These are phyloP conservation scores for Schrenkiella parvula DNA, from an alignment of 345 rosid genomes.

Conservation along the genomic window DNA sequence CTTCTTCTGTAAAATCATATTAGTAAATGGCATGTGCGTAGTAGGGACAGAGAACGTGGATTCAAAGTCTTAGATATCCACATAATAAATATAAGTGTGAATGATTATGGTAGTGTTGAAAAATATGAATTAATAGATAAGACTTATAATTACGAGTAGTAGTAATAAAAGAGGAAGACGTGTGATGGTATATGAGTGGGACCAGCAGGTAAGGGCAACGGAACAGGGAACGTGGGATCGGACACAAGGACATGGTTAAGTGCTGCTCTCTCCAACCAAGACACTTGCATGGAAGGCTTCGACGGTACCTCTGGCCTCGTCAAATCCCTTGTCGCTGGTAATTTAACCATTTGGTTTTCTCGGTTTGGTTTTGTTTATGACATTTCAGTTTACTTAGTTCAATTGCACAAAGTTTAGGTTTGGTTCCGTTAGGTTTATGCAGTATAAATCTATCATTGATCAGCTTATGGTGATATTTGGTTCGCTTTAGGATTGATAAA, in stretches of 20 bases:
- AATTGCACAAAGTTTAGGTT: not conserved
- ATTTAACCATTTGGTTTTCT: no score
- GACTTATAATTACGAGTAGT: not conserved
- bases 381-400: not conserved
- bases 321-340: slow-evolving; percentile 45
- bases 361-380: not conserved
- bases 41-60: slow-evolving; percentile 26
- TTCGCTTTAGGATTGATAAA: not conserved
- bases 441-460: no score
- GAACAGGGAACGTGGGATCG: slow-evolving; percentile 63
- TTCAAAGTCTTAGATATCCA: not conserved
- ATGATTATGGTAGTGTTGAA: slow-evolving; percentile 24
- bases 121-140: not conserved
- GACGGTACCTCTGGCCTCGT: slow-evolving; percentile 55
- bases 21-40: slow-evolving; percentile 24
- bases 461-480: not conserved
- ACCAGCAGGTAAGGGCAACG: slow-evolving; percentile 55
- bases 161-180: not conserved
- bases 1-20: not conserved
- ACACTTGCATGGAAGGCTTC: slow-evolving; percentile 81
- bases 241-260: slow-evolving; percentile 79
- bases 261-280: slow-evolving; percentile 78
- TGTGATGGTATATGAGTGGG: slow-evolving; percentile 2
- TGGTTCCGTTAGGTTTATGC: not conserved
- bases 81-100: slow-evolving; percentile 20